Evolutionary conservation across 257 asterid species (phyloP).

Genomic region (Plantago elongata): DNA sequence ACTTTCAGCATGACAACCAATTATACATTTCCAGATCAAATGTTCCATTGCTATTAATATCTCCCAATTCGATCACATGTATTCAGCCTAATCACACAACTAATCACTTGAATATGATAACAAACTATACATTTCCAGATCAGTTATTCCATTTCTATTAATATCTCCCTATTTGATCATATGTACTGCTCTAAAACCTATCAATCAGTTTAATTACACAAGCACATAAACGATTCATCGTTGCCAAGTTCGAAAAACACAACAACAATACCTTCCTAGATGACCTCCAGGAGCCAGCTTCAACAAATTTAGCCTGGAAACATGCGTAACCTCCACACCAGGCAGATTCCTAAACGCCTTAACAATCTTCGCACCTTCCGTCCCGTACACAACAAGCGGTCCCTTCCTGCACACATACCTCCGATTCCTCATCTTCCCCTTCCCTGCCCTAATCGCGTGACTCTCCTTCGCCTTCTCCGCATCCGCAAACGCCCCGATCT

Average conservation of each 20-base stretch:
- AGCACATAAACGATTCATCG: too few relatives aligned
- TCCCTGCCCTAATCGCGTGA: conserved; percentile 43
- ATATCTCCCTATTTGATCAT: conserved; percentile 56
- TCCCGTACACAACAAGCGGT: conserved; percentile 58
- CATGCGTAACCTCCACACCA: conserved; percentile 63
- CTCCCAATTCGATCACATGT: too few relatives aligned
- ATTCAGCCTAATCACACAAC: too few relatives aligned
- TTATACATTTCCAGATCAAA: too few relatives aligned
- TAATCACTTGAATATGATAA: too few relatives aligned
- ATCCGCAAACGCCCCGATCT: conserved; percentile 55
- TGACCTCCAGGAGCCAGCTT: conserved; percentile 69
- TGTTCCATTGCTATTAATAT: too few relatives aligned
- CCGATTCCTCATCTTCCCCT: conserved; percentile 60
- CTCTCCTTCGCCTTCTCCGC: conserved; percentile 66
- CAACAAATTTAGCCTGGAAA: conserved; percentile 46
- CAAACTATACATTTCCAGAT: too few relatives aligned
- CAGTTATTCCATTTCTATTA: too few relatives aligned
- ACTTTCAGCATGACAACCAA: too few relatives aligned
- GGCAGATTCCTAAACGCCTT: conserved; percentile 69
- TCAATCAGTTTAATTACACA: too few relatives aligned
- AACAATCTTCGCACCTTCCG: conserved; percentile 53
- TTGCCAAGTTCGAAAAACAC: too few relatives aligned
- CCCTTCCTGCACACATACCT: conserved; percentile 57
- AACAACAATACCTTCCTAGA: conserved; percentile 61
- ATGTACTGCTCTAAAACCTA: too few relatives aligned